Evolutionary conservation across 1,139 yeast species (phyloP).

Genomic region (Candida buenavistaensis): DNA sequence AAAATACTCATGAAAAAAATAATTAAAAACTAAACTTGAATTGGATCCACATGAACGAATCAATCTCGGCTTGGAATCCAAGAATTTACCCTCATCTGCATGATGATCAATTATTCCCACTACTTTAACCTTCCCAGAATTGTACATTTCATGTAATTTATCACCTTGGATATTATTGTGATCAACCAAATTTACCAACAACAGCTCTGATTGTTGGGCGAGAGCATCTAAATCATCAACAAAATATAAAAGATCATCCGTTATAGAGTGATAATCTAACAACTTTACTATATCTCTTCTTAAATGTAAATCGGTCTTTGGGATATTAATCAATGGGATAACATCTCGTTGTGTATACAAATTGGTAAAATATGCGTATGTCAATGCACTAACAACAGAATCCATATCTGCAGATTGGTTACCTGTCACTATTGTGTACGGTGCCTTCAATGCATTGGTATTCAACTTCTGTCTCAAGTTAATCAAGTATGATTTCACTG

Average conservation of each 20-base stretch:
- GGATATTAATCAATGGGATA: constrained; percentile 75
- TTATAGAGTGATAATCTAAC: constrained; percentile 49
- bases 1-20: constrained; percentile 44
- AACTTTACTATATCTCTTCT: constrained; percentile 70
- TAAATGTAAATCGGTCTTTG: constrained; percentile 60
- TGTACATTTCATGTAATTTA: constrained; percentile 22
- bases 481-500: constrained; percentile 24
- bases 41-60: constrained; percentile 74
- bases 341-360: constrained; percentile 19
- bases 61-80: constrained; percentile 56
- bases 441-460: constrained; percentile 14
- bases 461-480: constrained; percentile 21
- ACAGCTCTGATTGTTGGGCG: constrained; percentile 12
- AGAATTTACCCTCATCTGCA: constrained; percentile 60
- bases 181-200: constrained; percentile 68
- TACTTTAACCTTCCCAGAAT: constrained; percentile 35
- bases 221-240: constrained; percentile 56
- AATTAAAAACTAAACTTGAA: constrained; percentile 66
- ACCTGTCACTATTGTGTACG: constrained; percentile 64
- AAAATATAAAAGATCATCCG: constrained; percentile 54
- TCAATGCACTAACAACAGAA: constrained; percentile 74
- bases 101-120: constrained; percentile 83
- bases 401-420: constrained; percentile 88
- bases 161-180: constrained; percentile 73
- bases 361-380: constrained; percentile 59